Base-by-base conservation (phyloP, 106 monocot genomes). In the Dendrobium huoshanense region DNA sequence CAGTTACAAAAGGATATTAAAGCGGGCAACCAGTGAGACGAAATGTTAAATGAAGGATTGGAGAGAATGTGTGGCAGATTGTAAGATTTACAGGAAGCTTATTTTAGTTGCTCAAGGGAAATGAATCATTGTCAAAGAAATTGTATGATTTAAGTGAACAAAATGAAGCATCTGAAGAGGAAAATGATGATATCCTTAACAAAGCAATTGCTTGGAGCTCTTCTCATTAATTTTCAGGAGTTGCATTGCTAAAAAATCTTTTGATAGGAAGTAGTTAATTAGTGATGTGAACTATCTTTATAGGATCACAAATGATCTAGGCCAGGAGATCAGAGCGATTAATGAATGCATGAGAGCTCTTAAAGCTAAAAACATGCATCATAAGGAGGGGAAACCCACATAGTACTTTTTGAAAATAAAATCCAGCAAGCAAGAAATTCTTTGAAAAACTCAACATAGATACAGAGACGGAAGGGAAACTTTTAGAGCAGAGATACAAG, bases 71-170 rank as follows among this genome's bases (percentile, higher is more conserved):
- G 31, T 31, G 31, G 31, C 31, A 31, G 85, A 88, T 51, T 88
- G 67, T 43, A 80, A 55, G 78, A 86, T 58, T 81, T 86, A 55
- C 84, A 88, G 51, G 76, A 44, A 18, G 10, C 80, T 42, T 54
- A 83, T 33, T 5, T n/a, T n/a, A 81, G 40, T 58, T 90, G 67
- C 77, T 81, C 33, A 88, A 87, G 40, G 84, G 88, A 31, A 31
- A 31, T 31, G 31, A 31, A 31, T 31, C 31, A 31, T 31, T 31
- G 31, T 1, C 31, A 31, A 31, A 31, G 31, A 31, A 31, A 31
- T 31, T 31, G 31, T 31, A 31, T 31, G 31, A 31, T 31, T 31
- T 31, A 31, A 31, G 31, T 1, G 31, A 31, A 31, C 31, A 1
- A 31, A 31, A 31, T 31, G 31, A 31, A 75, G 19, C 18, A 27